Base-by-base conservation (phyloP, 306 rosid genomes). In the Alnus rubra region DNA sequence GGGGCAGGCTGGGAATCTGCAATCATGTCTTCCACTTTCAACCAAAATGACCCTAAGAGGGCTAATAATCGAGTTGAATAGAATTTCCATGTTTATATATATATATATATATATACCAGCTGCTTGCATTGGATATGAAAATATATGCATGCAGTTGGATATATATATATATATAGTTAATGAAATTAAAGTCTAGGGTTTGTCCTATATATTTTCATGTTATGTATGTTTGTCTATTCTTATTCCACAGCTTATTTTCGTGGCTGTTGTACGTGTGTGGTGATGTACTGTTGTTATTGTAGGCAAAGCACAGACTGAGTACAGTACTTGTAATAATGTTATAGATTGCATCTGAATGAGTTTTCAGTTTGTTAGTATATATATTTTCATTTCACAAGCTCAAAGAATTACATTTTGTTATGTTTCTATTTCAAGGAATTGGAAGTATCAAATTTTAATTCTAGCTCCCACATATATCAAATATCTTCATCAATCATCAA, bases 1-100 rank as follows among this genome's bases (percentile, higher is more conserved):
- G 63, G 64, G 30, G 69, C 69, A n/a, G 84, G 78, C 8, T 86
- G 88, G 92, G 90, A 88, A 56, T 76, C 87, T 12, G 75, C 90
- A 3, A 77, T 84, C 76, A 48, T 82, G 78, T 23, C 86, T 76
- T 67, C 91, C 4, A 55, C 83, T 70, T 82, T 82, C 69, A 62
- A 63, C 87, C 89, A 87, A 59, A 79, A 56, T 15, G 84, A 84
- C 14, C 78, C 71, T 45, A 78, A 76, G 37, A 35, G 69, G 74
- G 62, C 33, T 56, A 71, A 60, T 47, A 68, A 73, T 67, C 71
- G 45, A 23, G 44, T 50, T 5, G 16, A 54, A 58, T 71, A 83
- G 47, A 69, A 30, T 69, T 28, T 59, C 50, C 39, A 19, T 19
- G 28, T 23, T 37, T 3, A 37, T 37, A n/a, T n/a, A n/a, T n/a